phyloP scores from a whole-genome alignment of 192 early-diverging fungal genomes.

The Coemansia sp. region DNA sequence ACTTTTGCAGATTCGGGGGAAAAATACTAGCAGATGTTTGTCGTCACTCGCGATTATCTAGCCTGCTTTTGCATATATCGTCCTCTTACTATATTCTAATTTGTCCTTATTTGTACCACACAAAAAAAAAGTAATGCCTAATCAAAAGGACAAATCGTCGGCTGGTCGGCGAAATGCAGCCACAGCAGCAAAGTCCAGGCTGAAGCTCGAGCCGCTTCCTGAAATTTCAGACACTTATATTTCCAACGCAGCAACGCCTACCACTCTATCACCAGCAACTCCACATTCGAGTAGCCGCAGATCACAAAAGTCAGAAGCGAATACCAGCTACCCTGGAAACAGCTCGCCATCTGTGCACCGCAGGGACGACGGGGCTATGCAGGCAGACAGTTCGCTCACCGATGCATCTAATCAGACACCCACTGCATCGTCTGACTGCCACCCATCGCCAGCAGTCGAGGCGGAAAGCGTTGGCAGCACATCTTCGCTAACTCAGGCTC shows the following conservation, averaged over 20 bases:
- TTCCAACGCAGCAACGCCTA: background rate
- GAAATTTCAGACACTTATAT: conserved; percentile 23
- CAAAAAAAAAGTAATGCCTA: conserved; percentile 17
- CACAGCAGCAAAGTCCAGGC: conserved; percentile 8
- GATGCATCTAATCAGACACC: conserved; percentile 10
- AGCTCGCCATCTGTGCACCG: conserved; percentile 11
- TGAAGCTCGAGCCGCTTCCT: conserved; percentile 39
- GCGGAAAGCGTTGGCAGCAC: background rate
- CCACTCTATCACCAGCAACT: background rate
- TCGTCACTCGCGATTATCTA: too few species aligned
- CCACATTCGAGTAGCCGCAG: background rate
- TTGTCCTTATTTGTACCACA: background rate
- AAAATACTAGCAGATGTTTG: too few species aligned
- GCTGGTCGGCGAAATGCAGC: conserved; percentile 13
- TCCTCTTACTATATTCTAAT: background rate
- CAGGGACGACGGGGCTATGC: conserved; percentile 8
- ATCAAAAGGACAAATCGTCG: conserved; percentile 21
- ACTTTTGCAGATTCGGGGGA: too few species aligned
- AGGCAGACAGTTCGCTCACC: background rate
- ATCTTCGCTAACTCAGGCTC: background rate
- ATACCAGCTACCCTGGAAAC: conserved; percentile 7
- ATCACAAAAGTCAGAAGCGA: background rate
- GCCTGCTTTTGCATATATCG: background rate
- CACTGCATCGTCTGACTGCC: conserved; percentile 4
- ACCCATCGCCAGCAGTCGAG: background rate